A percentile compares a stretch with the other conserved stretches of the same genome.
These are phyloP conservation scores for Russula emetica DNA, from an alignment of 768 basidiomycete species.

Conservation along the genomic window DNA sequence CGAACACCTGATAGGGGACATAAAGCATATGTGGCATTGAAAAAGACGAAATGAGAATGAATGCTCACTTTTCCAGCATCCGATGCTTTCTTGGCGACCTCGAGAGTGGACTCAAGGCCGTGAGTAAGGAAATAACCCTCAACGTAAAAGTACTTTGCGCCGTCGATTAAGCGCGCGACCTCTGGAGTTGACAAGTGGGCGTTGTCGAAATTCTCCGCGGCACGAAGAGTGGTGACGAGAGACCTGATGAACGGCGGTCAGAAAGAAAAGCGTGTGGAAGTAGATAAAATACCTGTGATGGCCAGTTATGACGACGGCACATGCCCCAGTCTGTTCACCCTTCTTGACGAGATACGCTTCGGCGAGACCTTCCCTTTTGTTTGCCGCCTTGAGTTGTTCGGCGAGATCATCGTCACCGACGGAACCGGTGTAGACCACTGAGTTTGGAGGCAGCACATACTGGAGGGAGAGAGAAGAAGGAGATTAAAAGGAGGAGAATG, in stretches of 20 bases:
- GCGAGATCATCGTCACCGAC: constrained; percentile 94
- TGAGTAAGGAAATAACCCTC: constrained; percentile 95
- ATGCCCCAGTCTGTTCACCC: constrained; percentile 90
- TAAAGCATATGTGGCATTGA: not conserved
- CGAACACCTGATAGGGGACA: constrained; percentile 58
- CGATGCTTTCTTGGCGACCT: constrained; percentile 75
- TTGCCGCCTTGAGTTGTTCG: constrained; percentile 81
- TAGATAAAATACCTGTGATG: constrained; percentile 64
- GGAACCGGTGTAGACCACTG: constrained; percentile 90
- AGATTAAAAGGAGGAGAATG: constrained; percentile 1
- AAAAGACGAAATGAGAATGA: constrained; percentile 14
- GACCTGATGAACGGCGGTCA: constrained; percentile 49
- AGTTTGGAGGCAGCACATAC: constrained; percentile 86
- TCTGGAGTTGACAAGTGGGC: constrained; percentile 71
- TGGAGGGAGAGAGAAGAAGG: constrained; percentile 36
- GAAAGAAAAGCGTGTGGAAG: not conserved
- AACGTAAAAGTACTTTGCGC: constrained; percentile 86
- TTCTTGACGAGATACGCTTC: constrained; percentile 86
- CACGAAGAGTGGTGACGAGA: constrained; percentile 84
- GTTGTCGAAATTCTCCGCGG: constrained; percentile 84
- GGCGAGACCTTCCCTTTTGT: constrained; percentile 85
- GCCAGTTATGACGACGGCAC: constrained; percentile 91
- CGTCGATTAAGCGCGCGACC: constrained; percentile 72
- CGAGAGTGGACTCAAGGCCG: constrained; percentile 64
- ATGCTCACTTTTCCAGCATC: constrained; percentile 63